Conservation (phyloP, 2,329 filamentous ascomycete genomes). For the Alternaria triticimaculans region DNA sequence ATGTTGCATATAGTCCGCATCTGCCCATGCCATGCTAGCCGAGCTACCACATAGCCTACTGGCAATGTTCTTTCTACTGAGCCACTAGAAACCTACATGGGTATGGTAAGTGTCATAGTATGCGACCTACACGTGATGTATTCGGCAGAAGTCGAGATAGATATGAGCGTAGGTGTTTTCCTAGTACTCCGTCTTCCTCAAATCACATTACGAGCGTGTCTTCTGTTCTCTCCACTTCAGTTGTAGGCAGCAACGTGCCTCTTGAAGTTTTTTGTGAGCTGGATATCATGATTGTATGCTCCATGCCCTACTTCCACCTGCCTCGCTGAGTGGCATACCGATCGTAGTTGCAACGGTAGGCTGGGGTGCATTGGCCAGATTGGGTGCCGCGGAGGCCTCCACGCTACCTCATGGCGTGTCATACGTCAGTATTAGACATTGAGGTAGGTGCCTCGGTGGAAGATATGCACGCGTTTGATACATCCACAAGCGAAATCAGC, state of each 20-base stretch:
- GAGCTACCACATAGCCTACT: neutral
- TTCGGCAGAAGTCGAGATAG: neutral
- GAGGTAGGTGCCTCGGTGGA: neutral
- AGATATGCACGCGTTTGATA: neutral
- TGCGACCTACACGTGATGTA: neutral
- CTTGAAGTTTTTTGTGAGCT: neutral
- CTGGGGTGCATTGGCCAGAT: neutral
- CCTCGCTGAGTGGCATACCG: neutral
- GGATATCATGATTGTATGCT: neutral
- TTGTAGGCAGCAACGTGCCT: neutral
- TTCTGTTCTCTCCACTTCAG: neutral
- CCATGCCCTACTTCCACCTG: neutral
- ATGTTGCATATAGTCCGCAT: slow-evolving; percentile 1
- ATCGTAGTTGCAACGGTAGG: neutral
- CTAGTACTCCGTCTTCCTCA: neutral
- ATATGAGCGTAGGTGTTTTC: neutral
- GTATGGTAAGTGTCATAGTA: neutral
- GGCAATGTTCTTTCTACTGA: neutral
- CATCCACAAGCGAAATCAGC: neutral
- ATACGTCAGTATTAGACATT: neutral
- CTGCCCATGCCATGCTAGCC: neutral
- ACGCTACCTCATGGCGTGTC: neutral
- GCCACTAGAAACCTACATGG: neutral
- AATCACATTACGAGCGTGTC: neutral
- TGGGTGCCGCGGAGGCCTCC: neutral